These are phyloP conservation scores for Suhomyces emberorum DNA, from an alignment of 805 yeast genomes.

Conservation along the genomic window DNA sequence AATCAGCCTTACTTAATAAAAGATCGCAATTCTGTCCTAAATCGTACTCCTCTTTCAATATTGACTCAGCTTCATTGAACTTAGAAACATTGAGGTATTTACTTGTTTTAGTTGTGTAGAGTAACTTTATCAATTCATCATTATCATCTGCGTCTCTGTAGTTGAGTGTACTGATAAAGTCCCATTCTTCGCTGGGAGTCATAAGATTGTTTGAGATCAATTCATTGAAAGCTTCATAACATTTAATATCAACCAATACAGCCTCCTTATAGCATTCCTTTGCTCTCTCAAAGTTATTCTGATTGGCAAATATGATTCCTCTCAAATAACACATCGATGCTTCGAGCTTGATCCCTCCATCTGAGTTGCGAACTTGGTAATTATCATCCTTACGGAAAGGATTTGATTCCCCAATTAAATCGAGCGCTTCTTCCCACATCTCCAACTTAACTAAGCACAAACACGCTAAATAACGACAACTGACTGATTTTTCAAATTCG, in stretches of 20 bases:
- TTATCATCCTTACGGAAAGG: conserved; percentile 54
- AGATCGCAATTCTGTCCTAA: conserved; percentile 70
- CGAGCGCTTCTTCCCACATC: conserved; percentile 85
- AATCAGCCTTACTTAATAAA: conserved; percentile 63
- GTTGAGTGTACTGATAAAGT: conserved; percentile 57
- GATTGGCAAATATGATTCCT: conserved; percentile 79
- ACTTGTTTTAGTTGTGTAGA: conserved; percentile 74
- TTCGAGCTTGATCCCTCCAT: conserved; percentile 84
- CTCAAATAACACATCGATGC: conserved; percentile 83
- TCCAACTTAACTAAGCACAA: conserved; percentile 69
- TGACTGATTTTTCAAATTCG: conserved; percentile 56
- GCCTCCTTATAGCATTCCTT: conserved; percentile 87
- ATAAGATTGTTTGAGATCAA: conserved; percentile 67
- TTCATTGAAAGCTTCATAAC: conserved; percentile 88
- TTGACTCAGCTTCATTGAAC: conserved; percentile 62
- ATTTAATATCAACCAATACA: conserved; percentile 79
- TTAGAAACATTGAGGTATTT: conserved; percentile 61
- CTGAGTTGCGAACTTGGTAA: conserved; percentile 47
- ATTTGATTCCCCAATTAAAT: conserved; percentile 75
- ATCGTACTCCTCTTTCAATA: conserved; percentile 68
- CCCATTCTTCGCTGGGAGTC: conserved; percentile 87
- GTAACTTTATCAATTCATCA: conserved; percentile 69
- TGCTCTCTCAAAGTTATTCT: conserved; percentile 81
- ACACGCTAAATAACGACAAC: conserved; percentile 80
- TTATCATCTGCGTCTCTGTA: conserved; percentile 76